Evolutionary conservation across 176 grass and related monocot genomes (phyloP).

Genomic region (Bromus sterilis): DNA sequence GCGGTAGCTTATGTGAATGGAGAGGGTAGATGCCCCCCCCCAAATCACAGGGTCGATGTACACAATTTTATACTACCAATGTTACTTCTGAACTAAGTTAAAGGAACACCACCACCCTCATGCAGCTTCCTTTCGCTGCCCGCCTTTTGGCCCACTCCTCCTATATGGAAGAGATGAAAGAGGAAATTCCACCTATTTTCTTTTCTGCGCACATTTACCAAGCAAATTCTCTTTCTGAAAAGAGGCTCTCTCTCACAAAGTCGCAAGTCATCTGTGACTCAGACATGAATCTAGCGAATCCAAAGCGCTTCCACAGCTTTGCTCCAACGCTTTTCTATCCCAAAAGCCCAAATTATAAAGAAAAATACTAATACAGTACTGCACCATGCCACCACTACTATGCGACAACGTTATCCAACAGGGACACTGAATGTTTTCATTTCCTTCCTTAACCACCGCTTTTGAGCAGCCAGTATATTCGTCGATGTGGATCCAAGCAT

Average conservation of each 20-base stretch:
- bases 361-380: background rate
- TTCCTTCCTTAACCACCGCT: background rate
- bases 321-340: background rate
- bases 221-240: background rate
- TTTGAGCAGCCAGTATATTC: background rate
- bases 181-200: background rate
- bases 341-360: background rate
- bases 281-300: background rate
- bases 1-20: too few relatives aligned
- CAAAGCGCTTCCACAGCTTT: background rate
- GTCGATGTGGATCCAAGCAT: background rate
- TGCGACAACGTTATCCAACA: background rate
- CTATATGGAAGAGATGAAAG: background rate
- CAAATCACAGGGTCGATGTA: background rate
- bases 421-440: background rate
- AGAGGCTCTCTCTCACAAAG: background rate
- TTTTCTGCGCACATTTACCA: background rate
- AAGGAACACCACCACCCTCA: background rate
- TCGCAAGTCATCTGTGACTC: background rate
- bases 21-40: background rate
- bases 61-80: too few relatives aligned
- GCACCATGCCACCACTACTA: background rate
- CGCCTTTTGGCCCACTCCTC: background rate
- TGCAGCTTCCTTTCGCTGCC: background rate
- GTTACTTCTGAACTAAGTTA: constrained; percentile 9